phyloP scores from a whole-genome alignment of 208 protist species.

The Leishmania arabica region DNA sequence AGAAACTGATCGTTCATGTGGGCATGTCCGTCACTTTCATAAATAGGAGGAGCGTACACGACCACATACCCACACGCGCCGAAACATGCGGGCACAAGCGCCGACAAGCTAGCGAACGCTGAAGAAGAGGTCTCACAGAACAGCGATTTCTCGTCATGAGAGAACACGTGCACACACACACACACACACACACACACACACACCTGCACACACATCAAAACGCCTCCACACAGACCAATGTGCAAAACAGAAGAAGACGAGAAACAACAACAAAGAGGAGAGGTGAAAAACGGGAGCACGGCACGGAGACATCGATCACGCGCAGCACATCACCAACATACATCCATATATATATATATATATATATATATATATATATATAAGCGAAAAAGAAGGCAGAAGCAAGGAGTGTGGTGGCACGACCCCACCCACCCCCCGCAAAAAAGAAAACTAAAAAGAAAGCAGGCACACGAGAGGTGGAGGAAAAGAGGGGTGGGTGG shows the following conservation, averaged over 20 bases:
- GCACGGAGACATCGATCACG: too few species aligned
- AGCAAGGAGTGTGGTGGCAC: background rate
- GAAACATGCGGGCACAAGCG: too few species aligned
- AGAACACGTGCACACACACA: background rate
- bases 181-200: background rate
- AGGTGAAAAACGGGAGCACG: too few species aligned
- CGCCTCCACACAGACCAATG: too few species aligned
- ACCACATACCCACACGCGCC: too few species aligned
- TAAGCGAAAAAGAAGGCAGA: background rate
- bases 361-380: background rate
- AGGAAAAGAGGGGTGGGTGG: background rate
- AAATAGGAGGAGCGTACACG: background rate
- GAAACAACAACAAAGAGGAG: too few species aligned
- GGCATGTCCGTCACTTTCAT: background rate
- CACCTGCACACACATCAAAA: too few species aligned
- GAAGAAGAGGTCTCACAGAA: background rate
- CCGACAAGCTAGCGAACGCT: too few species aligned
- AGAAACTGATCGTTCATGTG: background rate
- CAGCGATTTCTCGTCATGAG: too few species aligned
- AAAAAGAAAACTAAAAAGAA: background rate
- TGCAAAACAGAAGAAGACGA: too few species aligned
- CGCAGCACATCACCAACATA: background rate
- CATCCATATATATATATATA: background rate
- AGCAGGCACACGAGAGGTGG: background rate
- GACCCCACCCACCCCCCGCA: too few species aligned